Base-by-base conservation (phyloP, 352 stramenopile species). In the Phytophthora fragariae region DNA sequence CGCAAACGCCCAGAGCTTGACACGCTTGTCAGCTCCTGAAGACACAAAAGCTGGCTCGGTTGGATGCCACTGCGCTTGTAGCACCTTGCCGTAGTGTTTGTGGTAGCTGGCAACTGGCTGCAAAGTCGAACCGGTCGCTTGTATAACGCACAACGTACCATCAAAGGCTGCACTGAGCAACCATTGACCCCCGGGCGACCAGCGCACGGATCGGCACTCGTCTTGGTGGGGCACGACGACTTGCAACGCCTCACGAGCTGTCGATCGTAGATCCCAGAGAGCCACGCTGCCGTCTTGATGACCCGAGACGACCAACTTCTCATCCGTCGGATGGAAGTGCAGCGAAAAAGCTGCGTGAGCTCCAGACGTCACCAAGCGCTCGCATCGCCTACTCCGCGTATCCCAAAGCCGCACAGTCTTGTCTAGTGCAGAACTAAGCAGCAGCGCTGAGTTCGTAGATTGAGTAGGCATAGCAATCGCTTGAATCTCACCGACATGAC, bases 371-470 rank as follows among this genome's bases (percentile, higher is more conserved):
- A 94, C 55, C 19, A 94, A 68, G 5, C 77, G 81, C 41, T 86
- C 77, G 47, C 87, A 93, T 24, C 83, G 69, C 5, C 73, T 69
- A 17, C 71, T 82, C 3, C 87, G 88, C 3, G 80, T 44, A 65
- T 96, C 89, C 89, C 87, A 94, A n/a, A 94, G 68, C 1, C 89
- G 74, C 5, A 94, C 68, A 1, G 83, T 92, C 29, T 79, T 81
- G 62, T 94, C 86, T 49, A 90, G 75, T 10, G 86, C 76, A 19
- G 84, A 60, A 47, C 75, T 90, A 3, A 90, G 37, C 10, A 88
- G 27, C n/a, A 66, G 56, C 14, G 65, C 59, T 31, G 29, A 39
- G 33, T 6, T 44, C 5, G 37, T 55, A 55, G 65, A 31, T 21
- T 77, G 33, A 35, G 74, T 1, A 27, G 24, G 44, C 44, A 87